These are phyloP conservation scores for Teunomyces lycoperdinae DNA, from an alignment of 805 yeast species.

Conservation along the genomic window DNA sequence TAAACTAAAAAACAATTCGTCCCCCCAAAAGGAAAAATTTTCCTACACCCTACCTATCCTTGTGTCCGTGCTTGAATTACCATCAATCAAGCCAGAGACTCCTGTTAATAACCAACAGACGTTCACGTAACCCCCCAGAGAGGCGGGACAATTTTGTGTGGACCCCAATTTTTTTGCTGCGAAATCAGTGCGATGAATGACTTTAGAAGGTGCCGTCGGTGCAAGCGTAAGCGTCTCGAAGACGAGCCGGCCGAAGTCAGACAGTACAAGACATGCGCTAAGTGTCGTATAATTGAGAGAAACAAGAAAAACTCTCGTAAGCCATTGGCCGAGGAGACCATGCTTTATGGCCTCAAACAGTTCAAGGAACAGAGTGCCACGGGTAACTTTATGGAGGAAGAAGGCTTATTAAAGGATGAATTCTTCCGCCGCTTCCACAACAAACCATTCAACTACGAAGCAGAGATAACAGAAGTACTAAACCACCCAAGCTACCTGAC, in stretches of 20 bases:
- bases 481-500: slow-evolving; percentile 10
- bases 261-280: slow-evolving; percentile 57
- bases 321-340: slow-evolving; percentile 46
- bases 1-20: slow-evolving; percentile 1
- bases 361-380: slow-evolving; percentile 35
- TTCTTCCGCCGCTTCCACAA: slow-evolving; percentile 15
- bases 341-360: slow-evolving; percentile 45
- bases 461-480: slow-evolving; percentile 11
- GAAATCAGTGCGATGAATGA: slow-evolving; percentile 12
- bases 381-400: slow-evolving; percentile 33
- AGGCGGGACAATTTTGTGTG: background rate
- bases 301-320: slow-evolving; percentile 41
- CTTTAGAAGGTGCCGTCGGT: slow-evolving; percentile 50
- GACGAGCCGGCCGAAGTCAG: slow-evolving; percentile 56
- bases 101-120: background rate
- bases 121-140: background rate
- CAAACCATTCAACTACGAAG: slow-evolving; percentile 14
- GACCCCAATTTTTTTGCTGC: background rate
- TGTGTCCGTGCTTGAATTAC: background rate
- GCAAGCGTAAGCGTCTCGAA: slow-evolving; percentile 53
- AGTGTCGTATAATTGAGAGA: slow-evolving; percentile 55
- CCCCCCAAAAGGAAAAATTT: slow-evolving; percentile 2
- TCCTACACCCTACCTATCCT: background rate
- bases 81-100: slow-evolving; percentile 1
- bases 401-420: slow-evolving; percentile 21